These are phyloP conservation scores for Aspergillus nomiae DNA, from an alignment of 2,329 filamentous ascomycete species.

Conservation along the genomic window DNA sequence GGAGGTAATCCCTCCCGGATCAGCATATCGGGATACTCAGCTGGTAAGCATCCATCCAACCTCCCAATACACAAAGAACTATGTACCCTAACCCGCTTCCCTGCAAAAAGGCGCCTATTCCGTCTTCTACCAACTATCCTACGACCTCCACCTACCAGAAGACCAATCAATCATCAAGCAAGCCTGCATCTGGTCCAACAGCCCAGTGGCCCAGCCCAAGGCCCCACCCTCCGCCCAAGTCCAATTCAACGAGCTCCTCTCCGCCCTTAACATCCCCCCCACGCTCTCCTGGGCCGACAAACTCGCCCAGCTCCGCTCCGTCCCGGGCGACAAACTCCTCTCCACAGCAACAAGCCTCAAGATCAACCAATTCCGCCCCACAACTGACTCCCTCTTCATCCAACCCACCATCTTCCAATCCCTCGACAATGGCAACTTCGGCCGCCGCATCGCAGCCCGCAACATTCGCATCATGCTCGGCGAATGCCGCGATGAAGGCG, in stretches of 20 bases:
- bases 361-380: conserved; percentile 58
- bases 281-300: conserved; percentile 46
- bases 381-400: conserved; percentile 54
- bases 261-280: conserved; percentile 46
- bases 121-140: conserved; percentile 59
- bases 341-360: conserved; percentile 45
- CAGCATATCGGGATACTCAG: conserved; percentile 59
- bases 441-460: conserved; percentile 45
- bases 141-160: conserved; percentile 55
- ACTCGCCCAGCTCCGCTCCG: conserved; percentile 46
- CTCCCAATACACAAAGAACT: neutral
- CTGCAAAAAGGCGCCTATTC: conserved; percentile 51
- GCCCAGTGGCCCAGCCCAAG: conserved; percentile 57
- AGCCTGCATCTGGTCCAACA: conserved; percentile 58
- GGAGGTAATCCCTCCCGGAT: conserved; percentile 54
- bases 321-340: conserved; percentile 45
- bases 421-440: conserved; percentile 54
- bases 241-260: conserved; percentile 56
- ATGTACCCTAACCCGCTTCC: neutral
- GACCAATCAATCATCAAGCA: conserved; percentile 52
- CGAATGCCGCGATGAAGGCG: conserved; percentile 57
- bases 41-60: conserved; percentile 36
- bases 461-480: conserved; percentile 55
- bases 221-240: conserved; percentile 47
- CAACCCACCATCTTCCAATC: conserved; percentile 44